Evolutionary conservation across 352 stramenopile genomes (phyloP), one percentile per base, ranked within the genome.

Genomic region (Pythium guiyangense): DNA sequence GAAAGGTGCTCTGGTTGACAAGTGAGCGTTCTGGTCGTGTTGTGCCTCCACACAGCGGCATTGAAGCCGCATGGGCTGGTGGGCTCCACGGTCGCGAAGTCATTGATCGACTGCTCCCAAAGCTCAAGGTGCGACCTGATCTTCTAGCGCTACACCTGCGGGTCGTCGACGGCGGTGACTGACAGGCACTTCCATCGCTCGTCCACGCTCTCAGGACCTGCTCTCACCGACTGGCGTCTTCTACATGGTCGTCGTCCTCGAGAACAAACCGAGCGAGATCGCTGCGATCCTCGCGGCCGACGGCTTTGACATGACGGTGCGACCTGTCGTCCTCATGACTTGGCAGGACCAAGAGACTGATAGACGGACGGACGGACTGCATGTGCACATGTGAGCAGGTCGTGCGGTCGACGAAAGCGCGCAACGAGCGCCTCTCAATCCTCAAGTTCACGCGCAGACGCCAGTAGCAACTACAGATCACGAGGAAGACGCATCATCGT

Each of bases 171-270:
- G 34, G 34, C 34, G 14, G n/a, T 11, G 17, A 43, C 37, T 43
- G 37, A 43, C 34, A 15, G 34, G 0, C 22, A 22, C 22, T 1
- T 34, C 5, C 22, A 11, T 22, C 11, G 20, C 18, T 40, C n/a
- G n/a, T n/a, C n/a, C n/a, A n/a, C n/a, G n/a, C n/a, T n/a, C n/a
- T n/a, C n/a, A 88, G 76, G 42, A 73, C 26, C 34, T 97, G 46
- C 49, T 97, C 11, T 95, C 86, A 1, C 67, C 78, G 3, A 60
- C 35, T 20, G 96, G 97, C 12, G 82, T 98, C 6, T 97, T 97
- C 52, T 99, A 99, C 71, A 88, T 99, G 76, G 90, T 99, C n/a
- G 89, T 96, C 6, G 95, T 99, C 1, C 82, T 96, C 45, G 96
- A 99, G 63, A 99, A 99, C 76, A 90, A 96, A 60, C 97, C 96